Evolutionary conservation across 2,329 filamentous ascomycete species (phyloP).

Genomic region (Xylaria sp.): DNA sequence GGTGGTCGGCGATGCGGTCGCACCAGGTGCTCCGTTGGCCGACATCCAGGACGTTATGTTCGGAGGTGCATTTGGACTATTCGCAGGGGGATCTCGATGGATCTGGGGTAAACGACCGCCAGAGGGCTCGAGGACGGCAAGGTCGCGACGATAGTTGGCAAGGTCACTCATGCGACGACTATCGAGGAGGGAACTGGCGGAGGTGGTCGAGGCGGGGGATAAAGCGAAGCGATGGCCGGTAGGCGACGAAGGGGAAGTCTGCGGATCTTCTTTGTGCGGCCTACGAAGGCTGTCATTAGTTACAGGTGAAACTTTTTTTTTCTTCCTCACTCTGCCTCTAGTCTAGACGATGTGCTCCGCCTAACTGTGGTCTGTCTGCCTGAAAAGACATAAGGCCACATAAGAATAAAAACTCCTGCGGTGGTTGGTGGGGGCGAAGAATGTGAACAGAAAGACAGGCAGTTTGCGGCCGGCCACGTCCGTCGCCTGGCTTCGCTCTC

Average conservation of each 20-base stretch:
- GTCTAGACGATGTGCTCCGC: background rate
- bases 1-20: constrained; percentile 52
- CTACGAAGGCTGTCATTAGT: constrained; percentile 51
- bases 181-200: constrained; percentile 63
- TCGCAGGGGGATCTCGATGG: constrained; percentile 68
- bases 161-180: constrained; percentile 71
- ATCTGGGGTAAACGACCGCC: constrained; percentile 68
- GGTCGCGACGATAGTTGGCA: constrained; percentile 76
- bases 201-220: constrained; percentile 56
- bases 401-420: constrained; percentile 8
- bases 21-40: constrained; percentile 52
- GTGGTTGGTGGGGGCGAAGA: constrained; percentile 25
- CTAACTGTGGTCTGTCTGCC: background rate
- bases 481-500: background rate
- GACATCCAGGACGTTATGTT: constrained; percentile 71
- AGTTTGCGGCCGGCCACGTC: constrained; percentile 5
- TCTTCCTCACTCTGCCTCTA: constrained; percentile 6
- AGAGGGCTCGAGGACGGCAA: constrained; percentile 73
- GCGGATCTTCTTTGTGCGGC: constrained; percentile 56
- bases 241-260: constrained; percentile 63
- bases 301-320: constrained; percentile 29
- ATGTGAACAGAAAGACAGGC: background rate
- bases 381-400: background rate
- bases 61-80: constrained; percentile 62
- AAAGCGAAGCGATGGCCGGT: constrained; percentile 57